Base-by-base conservation (phyloP, 371 early-diverging fungal genomes). In the Lichtheimia ramosa region DNA sequence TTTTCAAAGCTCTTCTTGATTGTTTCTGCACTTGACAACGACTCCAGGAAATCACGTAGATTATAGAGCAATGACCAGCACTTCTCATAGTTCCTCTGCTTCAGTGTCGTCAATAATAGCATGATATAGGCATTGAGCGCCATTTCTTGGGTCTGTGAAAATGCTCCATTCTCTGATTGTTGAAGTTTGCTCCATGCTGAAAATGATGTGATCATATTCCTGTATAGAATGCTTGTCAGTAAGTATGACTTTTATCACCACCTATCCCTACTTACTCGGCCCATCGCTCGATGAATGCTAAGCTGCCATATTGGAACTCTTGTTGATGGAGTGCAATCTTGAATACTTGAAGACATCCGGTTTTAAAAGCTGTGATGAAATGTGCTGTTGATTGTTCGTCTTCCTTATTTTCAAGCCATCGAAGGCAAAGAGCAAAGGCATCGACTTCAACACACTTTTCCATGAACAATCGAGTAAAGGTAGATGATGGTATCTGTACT, bases 401-500 rank as follows among this genome's bases (percentile, higher is more conserved):
- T 5, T 13, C 5, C 0, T 67, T 54, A 18, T 71, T 63, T 24
- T 79, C 69, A 14, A 79, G 48, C 8, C 76, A 64, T 2, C 65
- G 54, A 3, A 85, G 61, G 41, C 77, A 83, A 0, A 83, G 64
- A 0, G 75, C 73, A 28, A 85, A 74, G 0, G 78, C 75, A 27
- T 85, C 86, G 21, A 74, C 67, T 62, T 85, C 86, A 27, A 85
- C 81, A 25, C 83, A 79, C 54, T 85, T 85, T 64, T 77, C 74
- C 64, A 83, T 80, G 34, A 85, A 55, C 0, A 83, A 52, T 5
- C 67, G 58, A 2, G 65, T 62, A 16, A 75, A 68, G 2, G 66
- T 28, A 15, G 43, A n/a, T 1, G 65, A 54, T 0, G 69, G 63
- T 3, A 81, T 71, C 14, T 69, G 60, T 14, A 73, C 61, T 3